Percentiles rank a stretch among this genome's conserved stretches.
These are phyloP conservation scores for Metschnikowia similis DNA, from an alignment of 805 yeast species.

Conservation along the genomic window DNA sequence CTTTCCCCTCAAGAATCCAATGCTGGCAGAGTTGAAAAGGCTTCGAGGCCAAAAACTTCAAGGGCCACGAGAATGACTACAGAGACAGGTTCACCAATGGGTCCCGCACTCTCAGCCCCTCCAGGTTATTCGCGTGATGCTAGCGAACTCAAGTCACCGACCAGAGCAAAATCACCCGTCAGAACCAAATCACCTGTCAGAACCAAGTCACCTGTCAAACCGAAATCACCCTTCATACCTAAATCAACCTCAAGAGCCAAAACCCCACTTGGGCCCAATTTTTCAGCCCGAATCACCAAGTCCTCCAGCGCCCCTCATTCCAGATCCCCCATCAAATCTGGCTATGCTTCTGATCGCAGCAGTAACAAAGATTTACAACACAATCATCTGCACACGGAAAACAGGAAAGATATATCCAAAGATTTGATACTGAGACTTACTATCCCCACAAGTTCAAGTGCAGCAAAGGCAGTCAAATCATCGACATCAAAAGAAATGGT, in stretches of 20 bases:
- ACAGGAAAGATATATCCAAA: background rate
- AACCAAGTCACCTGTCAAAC: background rate
- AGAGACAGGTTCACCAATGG: conserved; percentile 1
- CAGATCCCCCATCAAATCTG: conserved; percentile 13
- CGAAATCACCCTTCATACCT: background rate
- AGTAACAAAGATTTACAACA: conserved; percentile 9
- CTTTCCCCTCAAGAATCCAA: background rate
- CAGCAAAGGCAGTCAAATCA: conserved; percentile 21
- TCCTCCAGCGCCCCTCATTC: conserved; percentile 6
- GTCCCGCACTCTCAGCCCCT: background rate
- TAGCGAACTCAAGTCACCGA: too few species aligned
- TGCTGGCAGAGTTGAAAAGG: background rate
- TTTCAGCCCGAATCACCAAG: background rate
- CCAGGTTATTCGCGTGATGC: too few species aligned
- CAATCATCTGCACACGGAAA: conserved; percentile 1
- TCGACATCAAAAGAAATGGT: conserved; percentile 3
- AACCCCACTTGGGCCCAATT: background rate
- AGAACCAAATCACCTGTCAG: too few species aligned
- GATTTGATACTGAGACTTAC: conserved; percentile 19
- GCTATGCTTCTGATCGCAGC: conserved; percentile 3
- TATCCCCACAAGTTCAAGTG: conserved; percentile 30
- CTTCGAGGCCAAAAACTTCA: background rate
- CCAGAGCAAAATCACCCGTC: too few species aligned
- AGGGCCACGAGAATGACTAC: background rate
- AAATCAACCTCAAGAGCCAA: background rate